Evolutionary conservation across 768 basidiomycete species (phyloP), one percentile per base, ranked within the genome.

Genomic region (Xerocomus brunneocitrinus): DNA sequence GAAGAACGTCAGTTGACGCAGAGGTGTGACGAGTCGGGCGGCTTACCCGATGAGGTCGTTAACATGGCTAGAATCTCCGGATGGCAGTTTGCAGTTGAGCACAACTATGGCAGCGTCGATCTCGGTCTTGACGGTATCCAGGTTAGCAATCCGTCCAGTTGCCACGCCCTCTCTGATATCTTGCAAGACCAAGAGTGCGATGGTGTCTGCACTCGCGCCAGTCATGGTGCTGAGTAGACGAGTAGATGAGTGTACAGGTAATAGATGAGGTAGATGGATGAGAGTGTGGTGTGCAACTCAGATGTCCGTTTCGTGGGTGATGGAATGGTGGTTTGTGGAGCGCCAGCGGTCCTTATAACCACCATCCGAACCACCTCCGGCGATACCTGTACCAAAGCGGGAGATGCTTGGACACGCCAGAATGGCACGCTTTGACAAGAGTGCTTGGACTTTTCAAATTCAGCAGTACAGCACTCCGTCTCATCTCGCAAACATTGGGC

Each of bases 371-470:
- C 54, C 32, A 34, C 28, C 8, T 8, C 32, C 8, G 32, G 38
- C 38, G 38, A 39, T 35, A 36, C 40, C 34, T 35, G 47, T 49
- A 30, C 40, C 61, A 64, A 65, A 64, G 56, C 56, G 46, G 47
- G 46, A 28, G 48, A 41, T 44, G 62, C 56, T 61, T 56, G 60
- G 52, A 47, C 53, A 34, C 45, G 43, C 35, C 42, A 36, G 31
- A 40, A 52, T n/a, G 13, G 47, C 27, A 28, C 34, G 54, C 56
- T 59, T 55, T 53, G 62, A 53, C 54, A 43, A 49, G 43, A 22
- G 39, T 46, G 56, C 47, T 49, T 42, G 41, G 47, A 40, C 32
- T 35, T 56, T 63, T 51, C 62, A 53, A 22, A 34, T 30, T 44
- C 13, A 48, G 22, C 36, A 16, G 30, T 30, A 34, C 43, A 44